phyloP scores from a whole-genome alignment of 2,329 filamentous ascomycete species.

The Davidsoniella virescens region DNA sequence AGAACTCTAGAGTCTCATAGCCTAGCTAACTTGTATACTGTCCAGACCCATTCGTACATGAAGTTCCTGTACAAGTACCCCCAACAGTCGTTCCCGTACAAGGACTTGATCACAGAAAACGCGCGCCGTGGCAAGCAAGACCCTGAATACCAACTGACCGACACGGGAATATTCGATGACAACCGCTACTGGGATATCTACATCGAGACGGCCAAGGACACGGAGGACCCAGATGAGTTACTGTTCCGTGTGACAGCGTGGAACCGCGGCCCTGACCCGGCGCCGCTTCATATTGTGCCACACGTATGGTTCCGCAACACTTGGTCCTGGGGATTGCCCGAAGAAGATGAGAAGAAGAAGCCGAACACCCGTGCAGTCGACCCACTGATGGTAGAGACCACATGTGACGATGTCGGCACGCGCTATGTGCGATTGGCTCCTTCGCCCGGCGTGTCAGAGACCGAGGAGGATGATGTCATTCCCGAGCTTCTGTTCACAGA shows the following conservation, averaged over 20 bases:
- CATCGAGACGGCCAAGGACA: slow-evolving; percentile 90
- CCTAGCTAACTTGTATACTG: too few relatives aligned
- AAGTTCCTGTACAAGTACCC: slow-evolving; percentile 98
- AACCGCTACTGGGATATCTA: slow-evolving; percentile 93
- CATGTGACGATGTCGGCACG: slow-evolving; percentile 56
- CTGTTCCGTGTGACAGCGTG: slow-evolving; percentile 91
- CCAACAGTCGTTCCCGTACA: slow-evolving; percentile 78
- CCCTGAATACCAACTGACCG: slow-evolving; percentile 78
- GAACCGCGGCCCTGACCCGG: slow-evolving; percentile 82
- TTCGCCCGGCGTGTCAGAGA: slow-evolving; percentile 58
- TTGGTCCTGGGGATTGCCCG: slow-evolving; percentile 83
- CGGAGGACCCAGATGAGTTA: slow-evolving; percentile 79
- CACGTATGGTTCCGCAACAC: slow-evolving; percentile 97
- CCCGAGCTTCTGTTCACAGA: slow-evolving; percentile 84
- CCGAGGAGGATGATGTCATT: slow-evolving; percentile 50
- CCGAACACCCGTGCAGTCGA: slow-evolving; percentile 55
- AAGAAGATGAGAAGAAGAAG: slow-evolving; percentile 62
- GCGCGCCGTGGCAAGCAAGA: slow-evolving; percentile 59
- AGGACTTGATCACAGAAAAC: slow-evolving; percentile 74
- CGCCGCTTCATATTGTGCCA: slow-evolving; percentile 81
- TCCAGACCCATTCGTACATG: slow-evolving; percentile 70
- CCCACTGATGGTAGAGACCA: slow-evolving; percentile 21
- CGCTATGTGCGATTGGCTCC: slow-evolving; percentile 75
- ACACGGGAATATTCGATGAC: slow-evolving; percentile 77
- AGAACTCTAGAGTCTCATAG: not conserved